These are phyloP conservation scores for Entophlyctis luteolus DNA, from an alignment of 192 early-diverging fungal genomes.

Conservation along the genomic window DNA sequence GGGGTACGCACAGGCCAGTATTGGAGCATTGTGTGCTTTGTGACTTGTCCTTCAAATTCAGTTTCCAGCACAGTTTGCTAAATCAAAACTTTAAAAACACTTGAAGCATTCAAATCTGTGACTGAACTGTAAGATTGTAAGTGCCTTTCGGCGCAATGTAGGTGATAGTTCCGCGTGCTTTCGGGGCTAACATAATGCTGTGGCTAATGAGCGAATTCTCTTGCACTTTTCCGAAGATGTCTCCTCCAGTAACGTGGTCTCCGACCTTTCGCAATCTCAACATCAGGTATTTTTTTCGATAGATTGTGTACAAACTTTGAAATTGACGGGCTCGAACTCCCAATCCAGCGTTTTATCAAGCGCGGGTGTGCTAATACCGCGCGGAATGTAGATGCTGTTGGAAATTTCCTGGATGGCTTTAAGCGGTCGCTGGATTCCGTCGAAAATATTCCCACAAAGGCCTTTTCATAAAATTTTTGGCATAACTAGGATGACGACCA, in stretches of 20 bases:
- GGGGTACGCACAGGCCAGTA: constrained; percentile 96
- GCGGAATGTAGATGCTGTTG: constrained; percentile 96
- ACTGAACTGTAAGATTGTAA: constrained; percentile 73
- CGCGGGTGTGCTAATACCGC: constrained; percentile 97
- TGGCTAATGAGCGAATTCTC: constrained; percentile 96
- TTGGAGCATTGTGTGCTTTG: constrained; percentile 94
- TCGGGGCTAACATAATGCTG: constrained; percentile 92
- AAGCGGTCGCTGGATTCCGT: constrained; percentile 98
- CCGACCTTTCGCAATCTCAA: constrained; percentile 56
- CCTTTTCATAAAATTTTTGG: constrained; percentile 31
- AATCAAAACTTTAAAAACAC: not conserved
- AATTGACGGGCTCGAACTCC: constrained; percentile 93
- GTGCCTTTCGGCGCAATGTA: constrained; percentile 89
- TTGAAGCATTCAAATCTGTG: not conserved
- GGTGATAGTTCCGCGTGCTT: constrained; percentile 89
- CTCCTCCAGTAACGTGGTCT: constrained; percentile 97
- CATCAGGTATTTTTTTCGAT: not conserved
- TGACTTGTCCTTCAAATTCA: constrained; percentile 94
- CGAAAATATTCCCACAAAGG: constrained; percentile 92
- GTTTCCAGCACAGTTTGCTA: constrained; percentile 87
- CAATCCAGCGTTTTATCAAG: constrained; percentile 84
- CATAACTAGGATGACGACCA: not conserved
- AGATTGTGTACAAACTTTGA: constrained; percentile 57
- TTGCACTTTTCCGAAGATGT: constrained; percentile 88
- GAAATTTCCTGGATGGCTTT: constrained; percentile 90